phyloP scores from a whole-genome alignment of 108 stramenopile genomes.

The Cyclotella atomus region DNA sequence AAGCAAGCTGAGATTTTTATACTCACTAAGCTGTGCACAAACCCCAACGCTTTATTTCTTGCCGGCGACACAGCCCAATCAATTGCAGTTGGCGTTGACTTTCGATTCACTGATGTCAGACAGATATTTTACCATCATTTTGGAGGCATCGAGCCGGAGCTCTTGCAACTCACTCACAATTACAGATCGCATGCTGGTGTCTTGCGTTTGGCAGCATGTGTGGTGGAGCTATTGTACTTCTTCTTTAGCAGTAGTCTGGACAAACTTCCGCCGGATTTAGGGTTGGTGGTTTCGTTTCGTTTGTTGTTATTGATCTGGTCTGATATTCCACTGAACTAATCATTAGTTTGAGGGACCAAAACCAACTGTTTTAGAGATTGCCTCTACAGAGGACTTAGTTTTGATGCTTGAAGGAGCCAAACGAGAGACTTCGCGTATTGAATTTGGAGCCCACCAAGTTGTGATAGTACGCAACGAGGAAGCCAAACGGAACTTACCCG shows the following conservation, averaged over 20 bases:
- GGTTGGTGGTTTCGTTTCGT: conserved; percentile 22
- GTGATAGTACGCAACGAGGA: conserved; percentile 52
- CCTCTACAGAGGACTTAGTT: conserved; percentile 35
- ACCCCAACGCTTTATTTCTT: conserved; percentile 43
- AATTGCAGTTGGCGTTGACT: conserved; percentile 53
- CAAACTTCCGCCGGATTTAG: conserved; percentile 42
- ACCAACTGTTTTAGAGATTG: conserved; percentile 37
- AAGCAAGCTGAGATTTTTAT: conserved; percentile 46
- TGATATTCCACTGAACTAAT: too few species aligned
- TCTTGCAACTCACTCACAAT: conserved; percentile 51
- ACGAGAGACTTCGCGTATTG: conserved; percentile 44
- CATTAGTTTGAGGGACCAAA: conserved; percentile 40
- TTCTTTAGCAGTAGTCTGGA: conserved; percentile 42
- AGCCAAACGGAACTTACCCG: conserved; percentile 44
- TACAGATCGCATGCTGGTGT: conserved; percentile 54
- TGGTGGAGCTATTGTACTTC: conserved; percentile 45
- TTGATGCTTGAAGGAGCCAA: conserved; percentile 54
- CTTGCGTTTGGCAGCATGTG: conserved; percentile 47
- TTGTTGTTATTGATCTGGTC: too few species aligned
- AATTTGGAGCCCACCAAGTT: conserved; percentile 59
- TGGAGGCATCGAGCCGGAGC: conserved; percentile 29
- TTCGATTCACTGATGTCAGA: conserved; percentile 56
- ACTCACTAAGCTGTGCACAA: conserved; percentile 34
- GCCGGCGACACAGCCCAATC: conserved; percentile 56
- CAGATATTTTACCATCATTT: conserved; percentile 44